These are phyloP conservation scores for Naganishia randhawae DNA, from an alignment of 768 basidiomycete species.

Conservation along the genomic window DNA sequence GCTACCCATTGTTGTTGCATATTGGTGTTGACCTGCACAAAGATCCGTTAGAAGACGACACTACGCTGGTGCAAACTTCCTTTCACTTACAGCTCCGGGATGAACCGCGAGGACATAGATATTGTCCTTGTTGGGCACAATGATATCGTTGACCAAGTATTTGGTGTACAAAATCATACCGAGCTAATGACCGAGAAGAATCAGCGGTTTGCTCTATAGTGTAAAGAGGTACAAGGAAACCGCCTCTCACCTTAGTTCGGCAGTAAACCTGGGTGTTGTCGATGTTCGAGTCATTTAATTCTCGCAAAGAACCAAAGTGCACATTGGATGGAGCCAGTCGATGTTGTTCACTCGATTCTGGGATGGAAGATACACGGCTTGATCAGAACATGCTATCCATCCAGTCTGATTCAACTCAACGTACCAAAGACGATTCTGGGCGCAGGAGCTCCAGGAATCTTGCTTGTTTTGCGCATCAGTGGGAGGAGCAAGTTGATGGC, in stretches of 20 bases:
- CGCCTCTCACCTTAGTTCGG: constrained; percentile 50
- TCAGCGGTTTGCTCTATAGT: not conserved
- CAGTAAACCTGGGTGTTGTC: constrained; percentile 51
- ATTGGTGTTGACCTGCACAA: constrained; percentile 47
- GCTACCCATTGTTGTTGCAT: constrained; percentile 41
- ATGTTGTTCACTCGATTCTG: not conserved
- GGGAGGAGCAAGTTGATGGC: constrained; percentile 54
- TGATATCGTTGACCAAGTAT: constrained; percentile 43
- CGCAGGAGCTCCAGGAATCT: constrained; percentile 39
- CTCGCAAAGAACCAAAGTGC: constrained; percentile 51
- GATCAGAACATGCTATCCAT: too few species aligned
- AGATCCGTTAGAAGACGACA: constrained; percentile 35
- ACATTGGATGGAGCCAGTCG: constrained; percentile 47
- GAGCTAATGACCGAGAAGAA: not conserved
- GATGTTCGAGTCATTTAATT: constrained; percentile 50
- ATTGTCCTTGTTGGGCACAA: constrained; percentile 46
- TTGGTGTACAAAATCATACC: constrained; percentile 53
- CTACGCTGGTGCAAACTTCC: constrained; percentile 41
- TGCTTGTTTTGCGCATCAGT: constrained; percentile 50
- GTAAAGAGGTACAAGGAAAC: not conserved
- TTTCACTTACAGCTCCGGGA: not conserved
- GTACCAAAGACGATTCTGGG: constrained; percentile 51
- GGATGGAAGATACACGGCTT: too few species aligned
- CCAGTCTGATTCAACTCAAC: too few species aligned
- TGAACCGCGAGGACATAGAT: constrained; percentile 43